phyloP scores from a whole-genome alignment of 1,139 yeast species.

The Hemisphaericaspora xylanilytica region DNA sequence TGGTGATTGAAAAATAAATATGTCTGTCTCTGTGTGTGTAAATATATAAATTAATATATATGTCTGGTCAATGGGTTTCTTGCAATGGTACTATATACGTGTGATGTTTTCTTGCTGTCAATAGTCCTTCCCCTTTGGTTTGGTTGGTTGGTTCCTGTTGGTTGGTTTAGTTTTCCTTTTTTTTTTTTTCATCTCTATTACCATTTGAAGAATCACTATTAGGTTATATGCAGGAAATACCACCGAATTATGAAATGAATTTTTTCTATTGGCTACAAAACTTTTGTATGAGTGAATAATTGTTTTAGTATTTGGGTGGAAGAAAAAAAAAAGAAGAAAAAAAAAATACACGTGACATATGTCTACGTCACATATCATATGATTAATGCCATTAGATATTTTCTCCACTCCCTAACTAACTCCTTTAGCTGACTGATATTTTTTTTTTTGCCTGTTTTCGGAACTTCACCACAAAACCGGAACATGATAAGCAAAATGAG shows the following conservation, averaged over 20 bases:
- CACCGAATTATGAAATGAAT: slow-evolving; percentile 2
- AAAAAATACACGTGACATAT: neutral
- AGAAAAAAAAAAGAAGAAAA: too few species aligned
- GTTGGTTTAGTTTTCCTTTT: neutral
- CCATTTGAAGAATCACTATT: neutral
- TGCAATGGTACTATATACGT: neutral
- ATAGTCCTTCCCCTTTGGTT: neutral
- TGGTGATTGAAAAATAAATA: neutral
- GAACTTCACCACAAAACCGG: neutral
- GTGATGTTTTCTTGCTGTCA: neutral
- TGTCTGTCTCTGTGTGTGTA: too few species aligned
- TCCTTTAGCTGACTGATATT: neutral
- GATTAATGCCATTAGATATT: neutral
- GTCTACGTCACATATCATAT: neutral
- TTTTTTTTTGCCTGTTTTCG: neutral
- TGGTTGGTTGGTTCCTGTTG: neutral
- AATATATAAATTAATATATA: slow-evolving; percentile 4
- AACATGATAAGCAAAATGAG: too few species aligned
- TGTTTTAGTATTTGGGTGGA: too few species aligned
- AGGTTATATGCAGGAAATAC: neutral
- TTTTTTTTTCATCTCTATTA: neutral
- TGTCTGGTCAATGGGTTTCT: neutral
- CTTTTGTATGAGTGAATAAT: too few species aligned
- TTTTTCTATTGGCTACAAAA: slow-evolving; percentile 2
- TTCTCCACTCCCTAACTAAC: neutral